phyloP scores from a whole-genome alignment of 1,284 basidiomycete species.

The Ceratobasidium theobromae region DNA sequence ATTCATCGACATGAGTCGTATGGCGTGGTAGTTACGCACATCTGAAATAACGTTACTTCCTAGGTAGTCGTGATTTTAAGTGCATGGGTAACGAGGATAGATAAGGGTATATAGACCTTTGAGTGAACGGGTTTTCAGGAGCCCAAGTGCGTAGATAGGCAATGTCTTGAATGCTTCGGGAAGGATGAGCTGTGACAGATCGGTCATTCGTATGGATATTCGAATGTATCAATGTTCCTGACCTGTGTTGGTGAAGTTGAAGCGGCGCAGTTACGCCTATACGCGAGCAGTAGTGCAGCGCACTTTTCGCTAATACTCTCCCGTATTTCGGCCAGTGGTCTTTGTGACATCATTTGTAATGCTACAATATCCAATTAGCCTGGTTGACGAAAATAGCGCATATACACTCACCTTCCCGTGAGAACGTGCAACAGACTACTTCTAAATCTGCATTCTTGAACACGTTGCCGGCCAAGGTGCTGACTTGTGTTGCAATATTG shows the following conservation, averaged over 20 bases:
- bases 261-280: slow-evolving; percentile 88
- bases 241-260: slow-evolving; percentile 82
- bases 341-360: slow-evolving; percentile 62
- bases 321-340: slow-evolving; percentile 74
- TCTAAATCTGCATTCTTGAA: slow-evolving; percentile 95
- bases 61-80: slow-evolving; percentile 42
- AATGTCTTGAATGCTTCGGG: slow-evolving; percentile 93
- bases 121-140: slow-evolving; percentile 89
- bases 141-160: slow-evolving; percentile 79
- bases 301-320: slow-evolving; percentile 86
- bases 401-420: slow-evolving; percentile 70
- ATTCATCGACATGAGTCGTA: slow-evolving; percentile 70
- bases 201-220: neutral
- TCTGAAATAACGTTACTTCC: slow-evolving; percentile 88
- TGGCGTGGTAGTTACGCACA: slow-evolving; percentile 85
- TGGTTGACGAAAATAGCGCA: neutral
- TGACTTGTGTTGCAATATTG: slow-evolving; percentile 81
- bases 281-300: slow-evolving; percentile 81
- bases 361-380: slow-evolving; percentile 56
- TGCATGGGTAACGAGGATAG: neutral
- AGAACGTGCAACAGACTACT: slow-evolving; percentile 69
- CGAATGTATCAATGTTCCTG: slow-evolving; percentile 35
- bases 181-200: slow-evolving; percentile 72
- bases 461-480: slow-evolving; percentile 81
- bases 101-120: slow-evolving; percentile 61